phyloP scores from a whole-genome alignment of 2,329 filamentous ascomycete genomes.

The Cadophora luteo-olivacea region DNA sequence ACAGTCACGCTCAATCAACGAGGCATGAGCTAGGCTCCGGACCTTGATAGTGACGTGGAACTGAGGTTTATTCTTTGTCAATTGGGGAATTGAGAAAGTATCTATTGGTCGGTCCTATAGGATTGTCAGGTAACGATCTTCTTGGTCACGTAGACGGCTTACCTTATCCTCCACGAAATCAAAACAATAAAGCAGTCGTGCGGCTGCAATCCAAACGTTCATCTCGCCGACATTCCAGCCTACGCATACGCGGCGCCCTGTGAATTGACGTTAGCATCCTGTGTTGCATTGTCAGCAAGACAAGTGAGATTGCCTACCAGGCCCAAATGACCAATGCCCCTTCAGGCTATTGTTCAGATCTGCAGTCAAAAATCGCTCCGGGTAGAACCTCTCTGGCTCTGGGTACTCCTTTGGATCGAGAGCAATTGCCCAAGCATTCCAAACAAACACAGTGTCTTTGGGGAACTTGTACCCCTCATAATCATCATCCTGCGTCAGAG shows the following conservation, averaged over 20 bases:
- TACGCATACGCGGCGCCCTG: conserved; percentile 2
- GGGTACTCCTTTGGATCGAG: conserved; percentile 54
- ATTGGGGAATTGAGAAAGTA: no score
- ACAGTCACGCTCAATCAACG: no score
- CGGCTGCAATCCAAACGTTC: conserved; percentile 1
- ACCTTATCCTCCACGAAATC: no score
- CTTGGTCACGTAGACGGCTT: no score
- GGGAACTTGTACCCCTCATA: conserved; percentile 54
- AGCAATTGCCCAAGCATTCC: conserved; percentile 50
- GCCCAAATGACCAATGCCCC: conserved; percentile 38
- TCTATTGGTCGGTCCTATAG: no score
- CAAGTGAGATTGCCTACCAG: no score
- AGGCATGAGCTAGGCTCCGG: no score
- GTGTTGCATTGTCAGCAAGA: no score
- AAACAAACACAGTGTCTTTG: conserved; percentile 50
- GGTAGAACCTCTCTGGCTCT: conserved; percentile 53
- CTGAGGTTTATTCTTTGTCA: no score
- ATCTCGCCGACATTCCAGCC: neutral
- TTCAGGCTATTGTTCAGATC: conserved; percentile 41
- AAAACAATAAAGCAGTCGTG: neutral
- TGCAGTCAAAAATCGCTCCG: conserved; percentile 54
- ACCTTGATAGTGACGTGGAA: no score
- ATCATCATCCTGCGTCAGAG: conserved; percentile 50
- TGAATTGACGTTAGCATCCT: neutral
- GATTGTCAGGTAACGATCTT: no score